Evolutionary conservation across 148 eudicot genomes (phyloP).

Genomic region (Mesembryanthemum crystallinum): DNA sequence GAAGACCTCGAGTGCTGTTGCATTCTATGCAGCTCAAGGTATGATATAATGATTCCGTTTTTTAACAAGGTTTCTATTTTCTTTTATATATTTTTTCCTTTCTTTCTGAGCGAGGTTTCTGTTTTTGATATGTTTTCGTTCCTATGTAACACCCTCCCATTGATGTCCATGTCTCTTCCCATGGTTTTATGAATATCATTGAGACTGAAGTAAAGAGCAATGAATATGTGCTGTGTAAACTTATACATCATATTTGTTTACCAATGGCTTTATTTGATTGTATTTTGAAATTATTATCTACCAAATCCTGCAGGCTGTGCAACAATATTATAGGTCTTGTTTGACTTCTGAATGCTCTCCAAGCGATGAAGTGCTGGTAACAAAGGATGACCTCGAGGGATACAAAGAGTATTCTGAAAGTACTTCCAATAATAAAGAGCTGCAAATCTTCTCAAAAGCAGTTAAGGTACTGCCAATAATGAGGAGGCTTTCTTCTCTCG

Average conservation of each 20-base stretch:
- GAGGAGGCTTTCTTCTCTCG: constrained; percentile 17
- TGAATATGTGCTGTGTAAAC: background rate
- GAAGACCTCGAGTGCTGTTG: constrained; percentile 67
- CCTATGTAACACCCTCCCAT: too few relatives aligned
- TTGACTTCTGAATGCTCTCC: background rate
- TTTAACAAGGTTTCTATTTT: background rate
- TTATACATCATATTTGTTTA: background rate
- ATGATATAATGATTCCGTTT: background rate
- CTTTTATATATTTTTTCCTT: too few relatives aligned
- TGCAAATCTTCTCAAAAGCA: background rate
- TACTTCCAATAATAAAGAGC: background rate
- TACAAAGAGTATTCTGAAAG: constrained; percentile 6
- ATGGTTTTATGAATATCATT: too few relatives aligned
- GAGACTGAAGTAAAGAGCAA: background rate
- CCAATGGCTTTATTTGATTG: background rate
- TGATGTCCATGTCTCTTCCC: too few relatives aligned
- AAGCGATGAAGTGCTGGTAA: constrained; percentile 18
- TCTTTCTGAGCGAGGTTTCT: too few relatives aligned
- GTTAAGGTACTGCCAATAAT: background rate
- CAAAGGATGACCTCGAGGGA: constrained; percentile 19
- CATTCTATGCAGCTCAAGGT: constrained; percentile 68
- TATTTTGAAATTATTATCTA: background rate
- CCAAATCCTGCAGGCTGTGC: constrained; percentile 49
- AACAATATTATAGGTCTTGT: constrained; percentile 49
- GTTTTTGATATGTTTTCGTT: too few relatives aligned